Base-by-base conservation (phyloP, 1,284 basidiomycete species). In the Papiliotrema nemorosa region DNA sequence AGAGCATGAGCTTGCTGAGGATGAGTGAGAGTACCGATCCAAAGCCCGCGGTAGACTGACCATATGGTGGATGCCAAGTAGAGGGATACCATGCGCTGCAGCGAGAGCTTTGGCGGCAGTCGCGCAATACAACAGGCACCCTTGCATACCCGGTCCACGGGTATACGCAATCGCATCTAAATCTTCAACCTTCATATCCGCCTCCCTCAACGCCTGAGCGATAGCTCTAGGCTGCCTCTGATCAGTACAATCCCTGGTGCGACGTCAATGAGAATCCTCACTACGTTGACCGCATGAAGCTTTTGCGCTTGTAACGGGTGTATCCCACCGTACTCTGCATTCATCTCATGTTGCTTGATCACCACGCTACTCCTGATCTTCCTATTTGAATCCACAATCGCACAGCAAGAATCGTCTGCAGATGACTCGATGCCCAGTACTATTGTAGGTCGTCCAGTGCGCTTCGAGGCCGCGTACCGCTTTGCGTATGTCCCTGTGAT, bases 21-120 rank as follows among this genome's bases (percentile, higher is more conserved):
- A 35, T 34, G 16, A 46, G n/a, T 18, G 24, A 13, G 29, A 14
- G 37, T 3, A 18, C 26, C 18, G 20, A 21, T 29, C 22, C 24
- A 29, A 22, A 20, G 7, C 12, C 16, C 20, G 5, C 22, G 31
- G 3, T 22, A 20, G 33, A 22, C 78, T 43, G 22, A 89, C 91
- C 92, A 96, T 96, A 66, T 96, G 92, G 72, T 96, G 89, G 2
- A 94, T 87, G 4, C 90, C 91, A 7, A 96, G 81, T 1, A 94
- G 58, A 0, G 90, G 91, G 64, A 90, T 88, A 37, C 80, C 77
- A 6, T 83, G 76, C 0, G 83, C 85, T 0, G 88, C 85, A 0
- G 90, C 88, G 1, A 97, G 76, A 0, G 84, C 82, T 66, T 87
- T 88, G 6, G 90, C 90, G 1, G 88, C 83, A 54, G 85, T 86